phyloP scores from a whole-genome alignment of 2,329 filamentous ascomycete species.

The Massarina eburnea region DNA sequence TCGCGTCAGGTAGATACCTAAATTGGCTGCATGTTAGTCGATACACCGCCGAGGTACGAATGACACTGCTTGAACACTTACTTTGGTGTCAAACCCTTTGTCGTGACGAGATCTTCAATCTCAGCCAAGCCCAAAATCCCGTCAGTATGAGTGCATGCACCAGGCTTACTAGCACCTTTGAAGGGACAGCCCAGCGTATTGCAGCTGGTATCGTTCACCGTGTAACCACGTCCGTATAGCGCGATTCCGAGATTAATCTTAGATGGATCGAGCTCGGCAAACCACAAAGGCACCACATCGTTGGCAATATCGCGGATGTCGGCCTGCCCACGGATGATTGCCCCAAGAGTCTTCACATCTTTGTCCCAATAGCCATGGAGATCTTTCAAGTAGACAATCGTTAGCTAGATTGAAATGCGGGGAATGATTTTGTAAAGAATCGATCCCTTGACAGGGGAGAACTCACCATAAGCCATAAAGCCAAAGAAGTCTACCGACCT shows the following conservation, averaged over 20 bases:
- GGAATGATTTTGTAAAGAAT: no score
- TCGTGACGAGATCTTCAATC: constrained; percentile 34
- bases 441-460: neutral
- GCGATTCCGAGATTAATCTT: constrained; percentile 50
- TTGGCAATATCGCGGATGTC: constrained; percentile 51
- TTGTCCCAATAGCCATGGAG: constrained; percentile 35
- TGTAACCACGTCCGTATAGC: constrained; percentile 47
- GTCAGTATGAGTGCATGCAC: constrained; percentile 21
- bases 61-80: no score
- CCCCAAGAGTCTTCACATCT: constrained; percentile 25
- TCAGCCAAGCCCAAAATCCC: constrained; percentile 39
- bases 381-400: no score
- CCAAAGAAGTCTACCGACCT: constrained; percentile 34
- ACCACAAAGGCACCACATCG: constrained; percentile 49
- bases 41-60: no score
- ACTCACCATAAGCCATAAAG: constrained; percentile 16
- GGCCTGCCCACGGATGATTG: constrained; percentile 39
- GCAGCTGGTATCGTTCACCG: constrained; percentile 20
- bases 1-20: constrained; percentile 27
- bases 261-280: constrained; percentile 42
- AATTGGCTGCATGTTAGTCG: no score
- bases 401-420: no score
- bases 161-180: constrained; percentile 9
- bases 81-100: constrained; percentile 18
- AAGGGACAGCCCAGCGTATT: constrained; percentile 14